Base-by-base conservation (phyloP, 2,329 filamentous ascomycete species). In the Scopulariopsis brevicaulis region DNA sequence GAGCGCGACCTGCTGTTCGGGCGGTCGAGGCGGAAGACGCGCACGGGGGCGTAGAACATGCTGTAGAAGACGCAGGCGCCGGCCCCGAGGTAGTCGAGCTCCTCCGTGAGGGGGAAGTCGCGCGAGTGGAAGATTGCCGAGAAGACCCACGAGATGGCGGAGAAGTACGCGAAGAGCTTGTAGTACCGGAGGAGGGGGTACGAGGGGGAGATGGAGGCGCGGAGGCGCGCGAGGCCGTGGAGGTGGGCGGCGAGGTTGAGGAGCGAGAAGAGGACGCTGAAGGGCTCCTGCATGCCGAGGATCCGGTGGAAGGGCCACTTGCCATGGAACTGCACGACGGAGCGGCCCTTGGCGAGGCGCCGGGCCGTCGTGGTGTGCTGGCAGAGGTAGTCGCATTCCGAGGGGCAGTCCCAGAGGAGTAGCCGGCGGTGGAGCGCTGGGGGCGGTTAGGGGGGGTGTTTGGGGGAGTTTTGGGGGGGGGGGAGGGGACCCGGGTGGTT, bases 261-360 rank as follows among this genome's bases (percentile, higher is more conserved):
- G 56, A 96, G 78, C 63, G 89, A 96, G 79, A 96, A 99, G 67
- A 96, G 77, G 64, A 97, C 93, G 55, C 86, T 91, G 70, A 92
- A 90, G 60, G 93, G 91, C 75, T 99, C 94, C 74, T 99, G 94
- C 77, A 96, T 87, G 70, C 94, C 94, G 57, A 95, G 73, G 67
- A 96, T 81, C 63, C 94, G 89, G 71, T 86, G 79, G 74, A 99
- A 99, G 46, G 94, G 94, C 94, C 94, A 99, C 81, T 99, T 99
- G 35, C 94, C 94, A 75, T 99, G 91, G 77, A 92, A 99, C 74
- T 99, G 94, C 59, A 93, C 86, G 55, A 96, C 73, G 12, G 85
- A 81, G 34, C 83, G 81, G 60, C 83, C 80, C 62, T 81, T 76
- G 28, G 81, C 75, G 63, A 91, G 73, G 62, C 93, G 90, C 59